Percentiles rank a stretch among this genome's conserved stretches.
Evolutionary conservation across 768 basidiomycete genomes (phyloP).

Genomic region (Paxillus involutus): DNA sequence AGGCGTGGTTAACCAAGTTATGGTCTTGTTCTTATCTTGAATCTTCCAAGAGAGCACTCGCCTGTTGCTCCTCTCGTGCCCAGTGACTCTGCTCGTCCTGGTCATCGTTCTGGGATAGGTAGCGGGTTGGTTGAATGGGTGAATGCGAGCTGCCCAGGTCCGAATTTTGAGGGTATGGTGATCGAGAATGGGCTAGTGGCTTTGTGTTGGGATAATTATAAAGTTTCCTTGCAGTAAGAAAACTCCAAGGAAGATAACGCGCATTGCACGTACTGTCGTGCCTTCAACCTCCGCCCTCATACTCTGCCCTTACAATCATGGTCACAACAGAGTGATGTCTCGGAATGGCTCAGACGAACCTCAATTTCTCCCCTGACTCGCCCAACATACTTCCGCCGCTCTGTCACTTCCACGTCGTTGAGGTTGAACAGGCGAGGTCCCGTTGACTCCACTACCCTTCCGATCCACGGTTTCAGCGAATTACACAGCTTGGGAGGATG

Average conservation of each 20-base stretch:
- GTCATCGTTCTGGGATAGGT: constrained; percentile 30
- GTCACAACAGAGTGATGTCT: constrained; percentile 2
- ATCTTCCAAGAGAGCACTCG: constrained; percentile 22
- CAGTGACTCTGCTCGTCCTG: constrained; percentile 76
- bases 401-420: constrained; percentile 71
- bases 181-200: constrained; percentile 8
- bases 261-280: constrained; percentile 14
- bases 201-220: background rate
- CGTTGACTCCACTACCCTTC: constrained; percentile 82
- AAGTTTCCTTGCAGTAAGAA: background rate
- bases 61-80: constrained; percentile 87
- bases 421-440: constrained; percentile 86
- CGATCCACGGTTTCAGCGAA: constrained; percentile 7
- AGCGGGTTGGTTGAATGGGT: constrained; percentile 6
- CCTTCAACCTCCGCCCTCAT: constrained; percentile 66
- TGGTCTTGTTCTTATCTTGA: background rate
- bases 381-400: constrained; percentile 73
- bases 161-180: constrained; percentile 16
- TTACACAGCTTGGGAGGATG: background rate
- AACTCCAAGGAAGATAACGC: background rate
- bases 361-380: constrained; percentile 74
- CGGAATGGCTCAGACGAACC: constrained; percentile 48
- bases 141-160: constrained; percentile 19
- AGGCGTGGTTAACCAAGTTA: background rate
- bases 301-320: constrained; percentile 54